Conservation (phyloP, 345 rosid genomes). For the Gynandropsis gynandra region DNA sequence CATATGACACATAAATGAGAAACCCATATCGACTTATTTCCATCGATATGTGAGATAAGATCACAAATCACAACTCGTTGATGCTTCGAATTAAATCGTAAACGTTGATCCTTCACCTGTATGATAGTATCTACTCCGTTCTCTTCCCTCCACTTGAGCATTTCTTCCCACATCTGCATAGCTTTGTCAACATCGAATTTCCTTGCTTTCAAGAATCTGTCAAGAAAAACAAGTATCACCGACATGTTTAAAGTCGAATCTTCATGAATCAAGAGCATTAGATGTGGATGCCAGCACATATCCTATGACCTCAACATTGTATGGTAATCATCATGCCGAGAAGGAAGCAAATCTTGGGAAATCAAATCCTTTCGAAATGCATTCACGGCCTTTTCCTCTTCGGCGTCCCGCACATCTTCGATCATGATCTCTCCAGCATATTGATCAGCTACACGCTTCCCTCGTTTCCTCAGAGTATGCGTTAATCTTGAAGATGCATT, state of each 20-base stretch:
- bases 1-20: too few relatives aligned
- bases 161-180: slow-evolving; percentile 83
- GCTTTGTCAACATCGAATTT: slow-evolving; percentile 76
- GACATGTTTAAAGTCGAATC: background rate
- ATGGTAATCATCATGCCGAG: slow-evolving; percentile 78
- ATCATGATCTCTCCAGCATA: slow-evolving; percentile 35
- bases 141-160: slow-evolving; percentile 90
- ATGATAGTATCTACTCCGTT: slow-evolving; percentile 59
- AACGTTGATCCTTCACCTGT: slow-evolving; percentile 49
- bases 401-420: slow-evolving; percentile 70
- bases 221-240: slow-evolving; percentile 1
- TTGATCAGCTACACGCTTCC: slow-evolving; percentile 49
- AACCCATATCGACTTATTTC: too few relatives aligned
- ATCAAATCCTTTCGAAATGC: slow-evolving; percentile 60
- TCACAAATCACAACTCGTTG: background rate
- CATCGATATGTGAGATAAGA: too few relatives aligned
- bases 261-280: background rate
- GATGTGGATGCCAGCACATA: too few relatives aligned
- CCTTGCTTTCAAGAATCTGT: slow-evolving; percentile 87
- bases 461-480: slow-evolving; percentile 61
- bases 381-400: slow-evolving; percentile 68
- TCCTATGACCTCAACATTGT: slow-evolving; percentile 67
- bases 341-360: slow-evolving; percentile 56
- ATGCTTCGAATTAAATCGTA: slow-evolving; percentile 3
- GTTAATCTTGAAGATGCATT: slow-evolving; percentile 67